Percentiles rank a stretch among this genome's conserved stretches.
Evolutionary conservation across 129 eudicot species (phyloP).

Genomic region (Solidago caesia): DNA sequence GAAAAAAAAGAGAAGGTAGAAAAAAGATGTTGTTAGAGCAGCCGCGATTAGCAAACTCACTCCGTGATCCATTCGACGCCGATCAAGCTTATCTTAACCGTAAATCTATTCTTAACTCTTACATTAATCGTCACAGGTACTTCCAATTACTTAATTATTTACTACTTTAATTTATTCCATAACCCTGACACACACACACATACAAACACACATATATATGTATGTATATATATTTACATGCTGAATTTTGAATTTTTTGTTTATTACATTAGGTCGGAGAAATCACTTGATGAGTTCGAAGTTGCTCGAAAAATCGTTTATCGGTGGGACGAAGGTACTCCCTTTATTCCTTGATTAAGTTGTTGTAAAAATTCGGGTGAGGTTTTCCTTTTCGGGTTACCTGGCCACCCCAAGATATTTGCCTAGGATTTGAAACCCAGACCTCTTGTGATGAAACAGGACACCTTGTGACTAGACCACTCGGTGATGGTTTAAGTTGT

Average conservation of each 20-base stretch:
- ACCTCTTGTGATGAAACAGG: too few species aligned
- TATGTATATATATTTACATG: not conserved
- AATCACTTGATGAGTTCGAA: constrained; percentile 62
- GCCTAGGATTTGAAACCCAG: too few species aligned
- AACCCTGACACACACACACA: not conserved
- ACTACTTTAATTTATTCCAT: not conserved
- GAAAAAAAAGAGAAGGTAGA: not conserved
- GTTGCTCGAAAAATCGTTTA: constrained; percentile 73
- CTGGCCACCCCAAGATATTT: too few species aligned
- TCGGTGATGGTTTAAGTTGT: too few species aligned
- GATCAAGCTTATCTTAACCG: constrained; percentile 86
- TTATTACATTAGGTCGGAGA: constrained; percentile 41
- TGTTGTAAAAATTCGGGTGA: too few species aligned
- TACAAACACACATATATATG: not conserved
- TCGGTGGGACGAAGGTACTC: constrained; percentile 84
- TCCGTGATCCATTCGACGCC: constrained; percentile 80
- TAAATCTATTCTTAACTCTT: constrained; percentile 52
- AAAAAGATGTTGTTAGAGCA: constrained; percentile 61
- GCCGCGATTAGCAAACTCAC: constrained; percentile 78
- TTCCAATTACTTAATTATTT: too few species aligned
- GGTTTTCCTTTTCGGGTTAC: too few species aligned
- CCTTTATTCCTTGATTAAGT: too few species aligned
- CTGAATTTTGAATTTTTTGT: constrained; percentile 18
- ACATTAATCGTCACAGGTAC: constrained; percentile 53
- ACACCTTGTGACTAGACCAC: too few species aligned